Evolutionary conservation across 352 stramenopile genomes (phyloP).

Genomic region (Globisporangium uncinulatum): DNA sequence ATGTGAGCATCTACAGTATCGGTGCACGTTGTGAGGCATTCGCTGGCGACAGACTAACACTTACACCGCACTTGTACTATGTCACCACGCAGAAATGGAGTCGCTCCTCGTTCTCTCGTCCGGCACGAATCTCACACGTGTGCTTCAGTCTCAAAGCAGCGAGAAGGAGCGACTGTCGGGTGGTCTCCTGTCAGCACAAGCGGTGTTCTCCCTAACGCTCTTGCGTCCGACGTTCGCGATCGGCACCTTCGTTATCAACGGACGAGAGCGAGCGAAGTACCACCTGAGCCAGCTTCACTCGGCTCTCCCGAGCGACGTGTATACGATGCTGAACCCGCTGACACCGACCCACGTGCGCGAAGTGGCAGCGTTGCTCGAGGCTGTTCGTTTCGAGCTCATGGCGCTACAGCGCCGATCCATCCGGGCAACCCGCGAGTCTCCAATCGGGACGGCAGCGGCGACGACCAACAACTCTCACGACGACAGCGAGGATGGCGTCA

Average conservation of each 20-base stretch:
- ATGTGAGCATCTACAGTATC: background rate
- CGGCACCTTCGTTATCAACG: conserved; percentile 15
- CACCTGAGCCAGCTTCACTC: conserved; percentile 23
- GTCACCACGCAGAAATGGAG: conserved; percentile 6
- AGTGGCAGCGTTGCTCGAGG: conserved; percentile 20
- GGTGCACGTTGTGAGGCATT: background rate
- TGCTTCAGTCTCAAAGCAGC: conserved; percentile 9
- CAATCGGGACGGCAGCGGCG: background rate
- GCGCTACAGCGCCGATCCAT: conserved; percentile 14
- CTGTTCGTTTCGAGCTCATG: conserved; percentile 30
- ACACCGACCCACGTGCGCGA: conserved; percentile 17
- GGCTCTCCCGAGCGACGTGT: conserved; percentile 32
- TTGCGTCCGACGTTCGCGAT: conserved; percentile 35
- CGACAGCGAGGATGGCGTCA: conserved; percentile 3
- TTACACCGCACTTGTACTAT: background rate
- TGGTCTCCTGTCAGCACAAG: background rate
- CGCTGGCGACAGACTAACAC: background rate
- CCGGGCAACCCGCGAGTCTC: background rate
- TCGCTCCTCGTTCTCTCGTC: conserved; percentile 42
- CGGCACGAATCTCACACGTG: conserved; percentile 25
- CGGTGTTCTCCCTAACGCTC: conserved; percentile 10
- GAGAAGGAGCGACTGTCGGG: background rate
- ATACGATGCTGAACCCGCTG: conserved; percentile 37
- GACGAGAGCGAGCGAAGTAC: conserved; percentile 20
- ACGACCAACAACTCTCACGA: background rate